Evolutionary conservation across 768 basidiomycete genomes (phyloP), one percentile per base, ranked within the genome.

Genomic region (Hypholoma sublateritium): DNA sequence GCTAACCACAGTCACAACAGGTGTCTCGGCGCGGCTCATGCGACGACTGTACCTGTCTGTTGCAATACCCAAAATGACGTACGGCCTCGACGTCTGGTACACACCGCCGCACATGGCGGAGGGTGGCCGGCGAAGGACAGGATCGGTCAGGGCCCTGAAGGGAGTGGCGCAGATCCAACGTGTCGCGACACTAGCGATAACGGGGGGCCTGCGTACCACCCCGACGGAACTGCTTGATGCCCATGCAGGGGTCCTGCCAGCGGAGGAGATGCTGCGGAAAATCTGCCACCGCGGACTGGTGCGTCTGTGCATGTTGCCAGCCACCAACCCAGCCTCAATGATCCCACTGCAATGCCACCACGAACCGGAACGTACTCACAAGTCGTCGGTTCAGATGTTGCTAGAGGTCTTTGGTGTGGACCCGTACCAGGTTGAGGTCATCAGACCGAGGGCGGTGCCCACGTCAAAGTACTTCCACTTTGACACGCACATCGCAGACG

Each of bases 41-140:
- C n/a, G 53, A 12, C 46, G 48, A 4, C 46, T 62, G 0, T 62
- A 62, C 58, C 35, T 57, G 1, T 36, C 59, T 2, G 47, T 51
- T 0, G 53, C 48, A 0, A 21, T 62, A 12, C 62, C 59, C 2
- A 62, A 62, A 34, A 57, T 62, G 53, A 62, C 62, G 8, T 62
- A 62, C 12, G 53, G 53, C 5, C 45, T 59, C 14, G 59, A 62
- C 16, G 41, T 53, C 1, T 59, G 62, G 62, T 62, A 59, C 24
- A 58, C 28, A 5, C 62, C 56, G 17, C 58, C 59, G n/a, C 22
- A 22, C 14, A 36, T 24, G n/a, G 17, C 12, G 13, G 19, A 24
- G 7, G 58, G 52, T 21, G 49, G 17, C 21, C 28, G 6, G 13
- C 14, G 36, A 8, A 17, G 43, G 19, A 46, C 25, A 16, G 58